Evolutionary conservation across 139 green algal species (phyloP), one percentile per base, ranked within the genome.

Genomic region (Micractinium sp.): DNA sequence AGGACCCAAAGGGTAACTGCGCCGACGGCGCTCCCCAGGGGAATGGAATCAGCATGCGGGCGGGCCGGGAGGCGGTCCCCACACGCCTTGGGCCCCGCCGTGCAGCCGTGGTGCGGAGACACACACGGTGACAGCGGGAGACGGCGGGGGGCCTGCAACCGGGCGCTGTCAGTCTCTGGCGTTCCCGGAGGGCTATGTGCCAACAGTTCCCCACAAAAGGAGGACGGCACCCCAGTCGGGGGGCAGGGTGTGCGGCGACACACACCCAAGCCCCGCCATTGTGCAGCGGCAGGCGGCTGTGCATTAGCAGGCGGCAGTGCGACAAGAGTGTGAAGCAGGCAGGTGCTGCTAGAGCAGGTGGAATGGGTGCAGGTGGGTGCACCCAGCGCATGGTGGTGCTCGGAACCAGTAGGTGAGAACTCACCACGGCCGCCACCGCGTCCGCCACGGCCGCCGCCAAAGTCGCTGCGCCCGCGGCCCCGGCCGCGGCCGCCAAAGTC

Each of bases 31-130:
- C 91, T 93, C 89, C 91, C 85, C 69, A 93, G 38, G 89, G 89
- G 60, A 87, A 93, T 93, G 91, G 91, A 93, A 93, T 93, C 91
- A 93, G 91, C 91, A 90, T 82, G 77, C 89, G 85, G n/a, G 85
- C 69, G 35, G 38, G 41, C 84, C 60, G 63, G 80, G 85, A 89
- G 89, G 83, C 79, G 31, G 41, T 71, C 84, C 69, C 69, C 61
- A 15, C 47, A 9, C 19, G 4, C 15, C 84, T 47, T 71, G 84
- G 7, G 84, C 41, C 84, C 84, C 84, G 69, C 84, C 84, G 41
- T 88, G 69, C 84, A 81, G 13, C 69, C 84, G 41, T 71, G 69
- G 84, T 81, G 41, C 41, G 84, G 69, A 81, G 69, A 81, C 41
- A 81, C 84, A 15, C 69, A 71, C 84, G 41, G 67, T 47, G 84